Percentiles rank a stretch among this genome's conserved stretches.
These are phyloP conservation scores for Penicillium canariense DNA, from an alignment of 495 filamentous ascomycete genomes.

Conservation along the genomic window DNA sequence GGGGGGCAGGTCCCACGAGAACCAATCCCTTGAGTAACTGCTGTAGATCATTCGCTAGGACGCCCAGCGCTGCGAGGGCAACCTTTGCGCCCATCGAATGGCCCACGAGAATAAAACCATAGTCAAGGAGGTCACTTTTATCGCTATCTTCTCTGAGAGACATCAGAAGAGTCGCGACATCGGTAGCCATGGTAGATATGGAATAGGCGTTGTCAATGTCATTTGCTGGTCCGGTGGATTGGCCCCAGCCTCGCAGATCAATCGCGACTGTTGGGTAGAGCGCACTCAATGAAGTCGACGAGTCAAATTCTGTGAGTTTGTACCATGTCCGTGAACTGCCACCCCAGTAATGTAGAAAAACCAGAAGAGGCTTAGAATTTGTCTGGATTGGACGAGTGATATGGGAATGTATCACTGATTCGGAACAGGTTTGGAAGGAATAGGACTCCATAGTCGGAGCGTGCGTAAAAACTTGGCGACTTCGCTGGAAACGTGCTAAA, in stretches of 20 bases:
- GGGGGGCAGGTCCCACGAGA: conserved; percentile 37
- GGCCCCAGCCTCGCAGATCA: conserved; percentile 42
- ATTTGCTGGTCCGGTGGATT: conserved; percentile 29
- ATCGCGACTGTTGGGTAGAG: conserved; percentile 29
- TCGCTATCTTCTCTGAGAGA: conserved; percentile 11
- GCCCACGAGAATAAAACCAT: conserved; percentile 36
- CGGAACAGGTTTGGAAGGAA: background rate
- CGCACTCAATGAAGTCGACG: conserved; percentile 11
- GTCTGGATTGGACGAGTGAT: conserved; percentile 2
- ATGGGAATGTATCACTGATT: conserved; percentile 9
- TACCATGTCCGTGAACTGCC: conserved; percentile 40
- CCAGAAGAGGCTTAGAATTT: conserved; percentile 22
- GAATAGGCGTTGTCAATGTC: conserved; percentile 21
- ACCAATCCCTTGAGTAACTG: conserved; percentile 30
- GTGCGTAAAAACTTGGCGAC: background rate
- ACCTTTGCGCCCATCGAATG: conserved; percentile 48
- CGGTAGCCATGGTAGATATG: conserved; percentile 27
- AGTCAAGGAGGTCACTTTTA: conserved; percentile 5
- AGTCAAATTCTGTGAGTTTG: conserved; percentile 26
- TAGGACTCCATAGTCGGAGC: background rate
- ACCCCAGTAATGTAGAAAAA: conserved; percentile 48
- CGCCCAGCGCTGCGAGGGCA: conserved; percentile 28
- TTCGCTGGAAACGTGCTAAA: no score
- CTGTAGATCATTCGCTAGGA: conserved; percentile 7
- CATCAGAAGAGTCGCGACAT: conserved; percentile 26